phyloP scores from a whole-genome alignment of 495 filamentous ascomycete genomes.

The Neurospora pannonica region DNA sequence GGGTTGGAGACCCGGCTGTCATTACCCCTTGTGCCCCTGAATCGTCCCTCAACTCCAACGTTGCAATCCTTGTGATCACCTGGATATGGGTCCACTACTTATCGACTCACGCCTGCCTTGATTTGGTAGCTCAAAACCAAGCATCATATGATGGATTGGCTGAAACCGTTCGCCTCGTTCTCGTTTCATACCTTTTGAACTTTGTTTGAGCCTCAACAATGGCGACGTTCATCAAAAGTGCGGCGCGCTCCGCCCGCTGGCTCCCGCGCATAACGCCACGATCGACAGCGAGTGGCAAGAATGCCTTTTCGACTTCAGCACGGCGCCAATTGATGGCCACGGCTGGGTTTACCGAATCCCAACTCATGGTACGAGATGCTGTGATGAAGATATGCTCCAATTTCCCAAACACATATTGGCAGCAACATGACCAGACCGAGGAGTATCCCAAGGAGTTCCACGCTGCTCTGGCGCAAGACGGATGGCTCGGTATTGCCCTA shows the following conservation, averaged over 20 bases:
- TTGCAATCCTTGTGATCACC: background rate
- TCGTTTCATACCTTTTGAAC: background rate
- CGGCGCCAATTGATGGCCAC: conserved; percentile 52
- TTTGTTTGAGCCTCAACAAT: background rate
- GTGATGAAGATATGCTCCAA: conserved; percentile 57
- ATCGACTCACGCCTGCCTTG: background rate
- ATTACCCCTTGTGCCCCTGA: background rate
- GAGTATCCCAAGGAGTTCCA: conserved; percentile 66
- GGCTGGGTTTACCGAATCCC: conserved; percentile 60
- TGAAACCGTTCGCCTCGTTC: background rate
- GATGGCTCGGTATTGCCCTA: conserved; percentile 76
- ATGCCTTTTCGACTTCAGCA: conserved; percentile 17
- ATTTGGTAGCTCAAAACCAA: background rate
- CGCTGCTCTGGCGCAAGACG: conserved; percentile 62
- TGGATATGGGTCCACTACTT: background rate
- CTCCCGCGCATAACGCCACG: background rate
- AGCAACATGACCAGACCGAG: conserved; percentile 54
- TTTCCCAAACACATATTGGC: conserved; percentile 61
- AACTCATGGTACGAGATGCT: conserved; percentile 62
- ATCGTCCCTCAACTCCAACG: background rate
- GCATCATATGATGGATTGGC: background rate
- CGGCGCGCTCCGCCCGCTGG: background rate
- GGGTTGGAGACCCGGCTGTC: background rate
- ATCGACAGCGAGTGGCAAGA: background rate
- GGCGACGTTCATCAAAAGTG: background rate